Evolutionary conservation across 331 rosid genomes (phyloP).

Genomic region (Malus hybrid): DNA sequence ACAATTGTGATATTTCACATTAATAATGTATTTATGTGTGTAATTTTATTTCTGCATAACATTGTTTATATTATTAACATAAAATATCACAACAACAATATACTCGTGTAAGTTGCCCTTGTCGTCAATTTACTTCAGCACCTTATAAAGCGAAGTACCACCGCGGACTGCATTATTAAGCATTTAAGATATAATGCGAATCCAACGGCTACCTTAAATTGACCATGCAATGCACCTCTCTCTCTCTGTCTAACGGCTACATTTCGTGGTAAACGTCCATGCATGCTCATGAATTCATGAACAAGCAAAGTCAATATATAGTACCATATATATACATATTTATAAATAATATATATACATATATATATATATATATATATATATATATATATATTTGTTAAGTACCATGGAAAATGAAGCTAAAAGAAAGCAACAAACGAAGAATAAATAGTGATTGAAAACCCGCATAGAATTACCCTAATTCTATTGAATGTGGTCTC

Average conservation of each 20-base stretch:
- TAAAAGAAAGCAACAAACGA: neutral
- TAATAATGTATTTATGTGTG: no score
- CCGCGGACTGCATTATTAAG: neutral
- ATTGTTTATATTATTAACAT: no score
- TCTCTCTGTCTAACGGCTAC: neutral
- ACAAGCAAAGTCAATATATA: neutral
- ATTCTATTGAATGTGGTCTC: neutral
- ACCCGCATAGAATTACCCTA: neutral
- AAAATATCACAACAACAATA: no score
- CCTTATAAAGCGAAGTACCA: neutral
- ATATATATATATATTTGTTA: no score
- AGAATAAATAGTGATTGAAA: neutral
- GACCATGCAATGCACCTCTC: neutral
- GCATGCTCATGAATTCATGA: neutral
- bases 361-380: no score
- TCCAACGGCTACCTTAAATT: neutral
- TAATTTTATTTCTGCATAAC: rapidly evolving
- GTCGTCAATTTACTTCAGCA: neutral
- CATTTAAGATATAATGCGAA: neutral
- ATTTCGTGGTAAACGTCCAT: neutral
- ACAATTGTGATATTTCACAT: no score
- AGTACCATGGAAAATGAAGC: no score
- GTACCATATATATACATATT: no score
- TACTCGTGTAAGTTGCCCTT: rapidly evolving
- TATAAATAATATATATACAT: no score